phyloP scores from a whole-genome alignment of 768 basidiomycete genomes.

The Mycena maculata region DNA sequence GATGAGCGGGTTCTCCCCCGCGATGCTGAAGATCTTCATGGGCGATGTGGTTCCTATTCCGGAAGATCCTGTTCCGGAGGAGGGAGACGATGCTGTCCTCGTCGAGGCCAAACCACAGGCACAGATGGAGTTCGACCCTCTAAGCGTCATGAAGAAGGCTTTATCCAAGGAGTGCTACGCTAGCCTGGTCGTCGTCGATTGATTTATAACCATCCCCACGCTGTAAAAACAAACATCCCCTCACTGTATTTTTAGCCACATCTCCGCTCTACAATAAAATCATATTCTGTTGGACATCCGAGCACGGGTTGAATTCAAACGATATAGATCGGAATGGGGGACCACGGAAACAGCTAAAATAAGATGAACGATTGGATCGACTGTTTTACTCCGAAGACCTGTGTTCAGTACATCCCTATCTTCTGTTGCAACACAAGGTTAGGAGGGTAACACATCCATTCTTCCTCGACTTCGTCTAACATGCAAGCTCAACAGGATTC shows the following conservation, averaged over 20 bases:
- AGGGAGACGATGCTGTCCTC: constrained; percentile 34
- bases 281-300: no score
- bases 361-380: no score
- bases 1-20: constrained; percentile 78
- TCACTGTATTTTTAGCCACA: constrained; percentile 26
- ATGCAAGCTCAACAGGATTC: background rate
- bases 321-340: no score
- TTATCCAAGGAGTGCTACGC: constrained; percentile 63
- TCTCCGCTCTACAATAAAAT: constrained; percentile 12
- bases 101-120: constrained; percentile 35
- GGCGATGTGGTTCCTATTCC: constrained; percentile 53
- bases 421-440: constrained; percentile 1
- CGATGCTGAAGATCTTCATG: constrained; percentile 81
- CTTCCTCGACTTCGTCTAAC: background rate
- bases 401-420: no score
- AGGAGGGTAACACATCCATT: background rate
- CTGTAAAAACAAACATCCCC: background rate
- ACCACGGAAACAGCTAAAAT: no score
- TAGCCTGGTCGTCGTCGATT: constrained; percentile 70
- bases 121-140: constrained; percentile 52
- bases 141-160: constrained; percentile 60
- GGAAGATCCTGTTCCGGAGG: constrained; percentile 52
- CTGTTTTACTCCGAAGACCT: no score
- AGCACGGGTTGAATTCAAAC: no score
- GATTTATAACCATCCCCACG: no score